Percentiles rank a stretch among this genome's conserved stretches.
Conservation (phyloP, 805 yeast species). For the Groenewaldozyma salmanticensis region DNA sequence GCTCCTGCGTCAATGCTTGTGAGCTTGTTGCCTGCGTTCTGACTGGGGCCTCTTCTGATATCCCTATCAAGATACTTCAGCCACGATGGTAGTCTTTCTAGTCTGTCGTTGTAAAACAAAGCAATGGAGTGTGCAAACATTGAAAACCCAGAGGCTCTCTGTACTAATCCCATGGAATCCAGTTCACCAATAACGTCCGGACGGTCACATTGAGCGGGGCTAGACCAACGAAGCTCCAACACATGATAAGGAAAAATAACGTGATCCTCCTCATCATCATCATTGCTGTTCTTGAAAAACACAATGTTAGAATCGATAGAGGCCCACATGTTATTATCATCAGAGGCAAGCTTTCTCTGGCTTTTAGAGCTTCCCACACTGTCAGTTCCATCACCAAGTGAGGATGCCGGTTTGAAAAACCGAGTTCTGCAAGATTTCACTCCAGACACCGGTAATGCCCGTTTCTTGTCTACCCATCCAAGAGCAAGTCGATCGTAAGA, state of each 20-base stretch:
- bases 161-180: constrained; percentile 39
- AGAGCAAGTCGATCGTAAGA: constrained; percentile 23
- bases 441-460: constrained; percentile 21
- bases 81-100: constrained; percentile 34
- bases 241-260: constrained; percentile 39
- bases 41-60: constrained; percentile 38
- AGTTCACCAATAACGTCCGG: constrained; percentile 34
- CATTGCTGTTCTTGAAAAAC: constrained; percentile 8
- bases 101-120: constrained; percentile 23
- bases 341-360: too few relatives aligned
- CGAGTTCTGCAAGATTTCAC: constrained; percentile 21
- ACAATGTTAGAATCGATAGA: constrained; percentile 24
- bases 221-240: constrained; percentile 39
- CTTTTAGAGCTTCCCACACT: too few relatives aligned
- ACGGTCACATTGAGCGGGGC: constrained; percentile 14
- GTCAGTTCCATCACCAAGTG: constrained; percentile 5
- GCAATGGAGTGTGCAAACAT: constrained; percentile 29
- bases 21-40: neutral
- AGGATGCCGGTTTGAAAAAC: constrained; percentile 9
- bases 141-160: constrained; percentile 35
- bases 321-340: constrained; percentile 27
- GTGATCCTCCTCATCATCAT: constrained; percentile 1
- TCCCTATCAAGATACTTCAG: constrained; percentile 29
- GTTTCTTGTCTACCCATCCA: constrained; percentile 27
- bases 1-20: neutral